Percentiles rank a stretch among this genome's conserved stretches.
Conservation (phyloP, 169 alveolate genomes). For the Plasmodium ovale region DNA sequence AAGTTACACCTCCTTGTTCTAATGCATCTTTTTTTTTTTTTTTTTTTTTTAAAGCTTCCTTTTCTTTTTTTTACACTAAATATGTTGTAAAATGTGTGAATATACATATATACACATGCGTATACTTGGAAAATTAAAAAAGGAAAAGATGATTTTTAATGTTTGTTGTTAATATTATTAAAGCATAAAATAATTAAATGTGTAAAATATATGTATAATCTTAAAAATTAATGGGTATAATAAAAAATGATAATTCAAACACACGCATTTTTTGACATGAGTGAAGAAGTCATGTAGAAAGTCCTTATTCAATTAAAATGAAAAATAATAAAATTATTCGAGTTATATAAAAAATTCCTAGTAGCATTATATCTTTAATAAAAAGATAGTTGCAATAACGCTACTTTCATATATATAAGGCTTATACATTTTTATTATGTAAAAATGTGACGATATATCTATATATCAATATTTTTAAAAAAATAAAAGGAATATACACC, state of each 20-base stretch:
- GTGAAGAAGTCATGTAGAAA: not conserved
- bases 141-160: not conserved
- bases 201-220: not conserved
- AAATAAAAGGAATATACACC: slow-evolving; percentile 1
- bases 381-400: not conserved
- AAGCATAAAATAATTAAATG: slow-evolving; percentile 12
- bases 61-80: not conserved
- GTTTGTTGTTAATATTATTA: not conserved
- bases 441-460: slow-evolving; percentile 8
- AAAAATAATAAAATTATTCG: slow-evolving; percentile 9
- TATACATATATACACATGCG: not conserved
- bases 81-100: not conserved
- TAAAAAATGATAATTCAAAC: too few relatives aligned
- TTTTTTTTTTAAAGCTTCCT: too few relatives aligned
- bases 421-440: slow-evolving; percentile 6
- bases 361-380: slow-evolving; percentile 4
- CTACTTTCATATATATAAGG: slow-evolving; percentile 10
- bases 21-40: too few relatives aligned
- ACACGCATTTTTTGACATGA: too few relatives aligned
- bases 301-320: slow-evolving; percentile 14
- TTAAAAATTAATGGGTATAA: slow-evolving; percentile 13
- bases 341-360: slow-evolving; percentile 8
- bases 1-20: not conserved
- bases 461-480: slow-evolving; percentile 24
- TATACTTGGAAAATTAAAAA: not conserved